Evolutionary conservation across 805 yeast species (phyloP), one percentile per base, ranked within the genome.

Genomic region (Kluyveromyces wickerhamii): DNA sequence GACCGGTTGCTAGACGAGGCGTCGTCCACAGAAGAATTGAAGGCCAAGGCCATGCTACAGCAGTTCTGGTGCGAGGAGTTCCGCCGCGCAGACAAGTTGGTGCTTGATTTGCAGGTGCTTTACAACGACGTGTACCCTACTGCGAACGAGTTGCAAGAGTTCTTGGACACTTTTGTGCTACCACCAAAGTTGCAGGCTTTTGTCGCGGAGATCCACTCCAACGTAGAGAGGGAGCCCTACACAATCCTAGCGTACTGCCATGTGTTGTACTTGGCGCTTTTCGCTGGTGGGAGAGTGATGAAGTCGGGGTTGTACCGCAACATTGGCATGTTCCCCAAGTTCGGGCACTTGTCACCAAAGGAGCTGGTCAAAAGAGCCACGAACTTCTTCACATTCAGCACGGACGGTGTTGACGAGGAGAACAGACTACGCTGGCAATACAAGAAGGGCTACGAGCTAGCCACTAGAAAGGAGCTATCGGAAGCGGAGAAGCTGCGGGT

Each of bases 231-330:
- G 29, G 77, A 79, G 49, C 94, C 95, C 6, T 73, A 80, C 45
- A 57, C 82, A 14, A 57, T 84, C 23, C 63, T 84, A 30, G 92
- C 94, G 4, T 84, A 84, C 57, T 74, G 85, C 63, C 95, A 84
- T 54, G 92, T 82, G 31, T 69, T 84, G 74, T 84, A 84, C 59
- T 62, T 84, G 51, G 94, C 92, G 0, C 67, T 84, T 33, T 84
- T 84, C 62, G 94, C 94, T 2, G 95, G 95, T 33, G 94, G 94
- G 12, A 67, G 77, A 42, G 66, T 84, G 21, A 69, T 85, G 74
- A 64, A 79, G 40, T 76, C 87, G 0, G 71, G 77, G 12, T 59
- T 84, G 19, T 65, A 77, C 33, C 73, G 70, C 48, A 78, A 86
- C 16, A 62, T 79, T 5, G 84, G 87, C 2, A 58, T 83, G 37